Conservation (phyloP, 306 rosid species). For the Rosa multiflora region DNA sequence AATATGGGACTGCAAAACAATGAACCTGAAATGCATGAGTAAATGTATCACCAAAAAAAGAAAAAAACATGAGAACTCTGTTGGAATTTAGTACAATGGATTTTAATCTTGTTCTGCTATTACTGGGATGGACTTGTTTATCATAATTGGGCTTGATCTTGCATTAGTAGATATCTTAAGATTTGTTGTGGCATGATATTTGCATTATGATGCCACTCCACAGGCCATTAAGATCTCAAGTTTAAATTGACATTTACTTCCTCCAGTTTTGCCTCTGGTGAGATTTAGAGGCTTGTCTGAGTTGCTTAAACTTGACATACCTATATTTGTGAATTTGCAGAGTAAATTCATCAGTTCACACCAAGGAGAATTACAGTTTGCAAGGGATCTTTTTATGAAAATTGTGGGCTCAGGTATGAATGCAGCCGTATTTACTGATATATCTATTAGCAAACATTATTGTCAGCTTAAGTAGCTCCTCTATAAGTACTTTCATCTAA, state of each 20-base stretch:
- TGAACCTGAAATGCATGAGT: not conserved
- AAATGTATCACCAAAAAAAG: not conserved
- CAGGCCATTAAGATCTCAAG: constrained; percentile 11
- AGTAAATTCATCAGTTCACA: constrained; percentile 43
- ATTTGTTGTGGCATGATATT: not conserved
- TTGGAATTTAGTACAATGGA: not conserved
- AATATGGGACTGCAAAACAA: not conserved
- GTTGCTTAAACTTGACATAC: not conserved
- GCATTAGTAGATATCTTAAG: not conserved
- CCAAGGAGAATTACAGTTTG: constrained; percentile 44
- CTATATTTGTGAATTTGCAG: constrained; percentile 27
- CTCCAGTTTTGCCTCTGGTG: not conserved
- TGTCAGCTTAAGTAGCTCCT: not conserved
- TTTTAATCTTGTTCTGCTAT: not conserved
- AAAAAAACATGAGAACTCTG: not conserved
- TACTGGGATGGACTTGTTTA: not conserved
- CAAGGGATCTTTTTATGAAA: constrained; percentile 33
- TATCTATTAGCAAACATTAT: not conserved
- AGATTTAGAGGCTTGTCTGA: not conserved
- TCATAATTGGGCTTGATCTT: not conserved
- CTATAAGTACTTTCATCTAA: not conserved
- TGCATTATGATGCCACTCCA: not conserved
- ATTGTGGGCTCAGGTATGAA: constrained; percentile 37
- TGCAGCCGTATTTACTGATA: not conserved
- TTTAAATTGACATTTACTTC: not conserved